Evolutionary conservation across 2,329 filamentous ascomycete genomes (phyloP).

Genomic region (Clathrospora elynae): DNA sequence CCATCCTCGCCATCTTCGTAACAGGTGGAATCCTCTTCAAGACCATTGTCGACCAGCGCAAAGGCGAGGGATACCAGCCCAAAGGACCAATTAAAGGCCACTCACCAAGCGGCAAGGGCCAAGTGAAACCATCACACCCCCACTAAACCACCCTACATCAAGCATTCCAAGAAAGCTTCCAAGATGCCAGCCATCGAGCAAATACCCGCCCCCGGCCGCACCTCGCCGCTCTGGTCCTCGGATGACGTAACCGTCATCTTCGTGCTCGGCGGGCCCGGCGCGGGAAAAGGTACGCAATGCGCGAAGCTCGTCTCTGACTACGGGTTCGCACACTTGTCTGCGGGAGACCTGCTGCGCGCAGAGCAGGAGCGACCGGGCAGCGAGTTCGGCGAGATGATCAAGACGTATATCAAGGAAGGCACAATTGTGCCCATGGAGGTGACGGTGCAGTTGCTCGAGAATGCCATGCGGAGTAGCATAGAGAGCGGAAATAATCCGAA

Average conservation of each 20-base stretch:
- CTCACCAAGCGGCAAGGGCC: conserved; percentile 36
- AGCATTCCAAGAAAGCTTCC: neutral
- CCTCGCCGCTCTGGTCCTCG: conserved; percentile 72
- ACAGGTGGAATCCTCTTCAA: conserved; percentile 54
- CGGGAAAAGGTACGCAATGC: conserved; percentile 97
- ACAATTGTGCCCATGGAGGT: conserved; percentile 99
- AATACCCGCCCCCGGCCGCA: conserved; percentile 53
- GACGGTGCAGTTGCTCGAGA: conserved; percentile 89
- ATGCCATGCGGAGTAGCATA: conserved; percentile 81
- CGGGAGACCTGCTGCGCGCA: conserved; percentile 89
- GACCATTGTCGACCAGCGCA: conserved; percentile 53
- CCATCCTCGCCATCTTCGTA: conserved; percentile 55
- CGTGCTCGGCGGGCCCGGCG: conserved; percentile 92
- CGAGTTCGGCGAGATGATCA: conserved; percentile 91
- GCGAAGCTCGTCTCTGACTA: conserved; percentile 84
- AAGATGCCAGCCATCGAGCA: conserved; percentile 50
- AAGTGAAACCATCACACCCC: conserved; percentile 28
- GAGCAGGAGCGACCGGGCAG: conserved; percentile 87
- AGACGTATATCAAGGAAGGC: conserved; percentile 89
- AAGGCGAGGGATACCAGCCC: conserved; percentile 43
- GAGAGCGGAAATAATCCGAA: conserved; percentile 55
- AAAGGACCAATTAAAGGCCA: conserved; percentile 39
- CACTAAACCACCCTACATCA: conserved; percentile 29
- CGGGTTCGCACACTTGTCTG: conserved; percentile 89
- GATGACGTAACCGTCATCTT: conserved; percentile 88